Percentiles rank a stretch among this genome's conserved stretches.
Evolutionary conservation across 2,329 filamentous ascomycete genomes (phyloP).

Genomic region (Tothia fuscella): DNA sequence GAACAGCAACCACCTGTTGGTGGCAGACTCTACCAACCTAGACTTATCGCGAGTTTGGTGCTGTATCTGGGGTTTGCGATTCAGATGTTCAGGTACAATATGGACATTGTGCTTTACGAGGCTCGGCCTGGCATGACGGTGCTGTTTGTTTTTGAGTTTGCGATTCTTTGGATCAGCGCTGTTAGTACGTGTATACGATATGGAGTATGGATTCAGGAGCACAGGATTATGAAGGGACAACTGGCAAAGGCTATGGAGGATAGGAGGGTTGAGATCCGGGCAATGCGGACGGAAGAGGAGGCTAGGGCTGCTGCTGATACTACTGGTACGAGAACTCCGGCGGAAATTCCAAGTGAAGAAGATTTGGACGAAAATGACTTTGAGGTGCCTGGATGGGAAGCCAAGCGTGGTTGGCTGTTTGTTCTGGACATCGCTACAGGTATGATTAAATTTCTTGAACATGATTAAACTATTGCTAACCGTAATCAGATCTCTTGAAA

Average conservation of each 20-base stretch:
- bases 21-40: conserved; percentile 73
- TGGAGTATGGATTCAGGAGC: conserved; percentile 63
- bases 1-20: conserved; percentile 92
- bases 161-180: conserved; percentile 70
- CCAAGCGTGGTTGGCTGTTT: conserved; percentile 86
- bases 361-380: conserved; percentile 88
- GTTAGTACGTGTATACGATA: conserved; percentile 71
- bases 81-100: conserved; percentile 68
- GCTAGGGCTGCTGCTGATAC: conserved; percentile 22
- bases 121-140: conserved; percentile 98
- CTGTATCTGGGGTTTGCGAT: conserved; percentile 71
- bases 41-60: conserved; percentile 65
- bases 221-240: conserved; percentile 62
- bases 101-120: conserved; percentile 72
- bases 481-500: conserved; percentile 66
- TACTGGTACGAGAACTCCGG: conserved; percentile 26
- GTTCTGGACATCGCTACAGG: conserved; percentile 74
- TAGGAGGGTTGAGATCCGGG: conserved; percentile 53
- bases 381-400: conserved; percentile 91
- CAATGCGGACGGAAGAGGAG: conserved; percentile 35
- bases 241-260: conserved; percentile 56
- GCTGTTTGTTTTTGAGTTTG: conserved; percentile 98
- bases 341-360: conserved; percentile 48
- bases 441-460: conserved; percentile 28
- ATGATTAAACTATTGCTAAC: conserved; percentile 11